These are phyloP conservation scores for Aspergillus piperis DNA, from an alignment of 2,329 filamentous ascomycete species.

Conservation along the genomic window DNA sequence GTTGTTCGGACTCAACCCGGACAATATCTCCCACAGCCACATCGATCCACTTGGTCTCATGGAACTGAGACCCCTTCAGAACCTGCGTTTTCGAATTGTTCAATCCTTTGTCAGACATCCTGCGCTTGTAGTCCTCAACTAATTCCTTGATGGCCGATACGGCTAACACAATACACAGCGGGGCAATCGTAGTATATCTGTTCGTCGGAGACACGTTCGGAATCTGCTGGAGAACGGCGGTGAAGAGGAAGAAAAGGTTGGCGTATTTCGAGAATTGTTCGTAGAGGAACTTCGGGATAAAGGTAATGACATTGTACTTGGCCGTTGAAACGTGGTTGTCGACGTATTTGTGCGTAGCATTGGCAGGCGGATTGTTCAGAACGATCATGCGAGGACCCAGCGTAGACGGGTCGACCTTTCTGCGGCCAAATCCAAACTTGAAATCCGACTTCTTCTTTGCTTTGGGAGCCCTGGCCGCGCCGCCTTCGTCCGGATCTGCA, in stretches of 20 bases:
- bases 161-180: constrained; percentile 82
- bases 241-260: constrained; percentile 99
- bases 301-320: constrained; percentile 93
- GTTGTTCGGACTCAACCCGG: constrained; percentile 88
- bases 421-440: constrained; percentile 86
- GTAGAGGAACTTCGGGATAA: constrained; percentile 93
- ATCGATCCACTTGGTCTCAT: constrained; percentile 90
- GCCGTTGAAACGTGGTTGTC: constrained; percentile 97
- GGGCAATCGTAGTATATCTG: constrained; percentile 91
- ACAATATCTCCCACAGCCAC: constrained; percentile 90
- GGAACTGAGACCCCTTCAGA: constrained; percentile 78
- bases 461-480: constrained; percentile 51
- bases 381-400: constrained; percentile 90
- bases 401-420: constrained; percentile 84
- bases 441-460: constrained; percentile 73
- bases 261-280: constrained; percentile 99
- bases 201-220: constrained; percentile 94
- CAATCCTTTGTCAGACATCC: constrained; percentile 79
- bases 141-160: constrained; percentile 96
- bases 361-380: constrained; percentile 94
- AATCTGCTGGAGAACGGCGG: constrained; percentile 90
- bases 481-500: constrained; percentile 44
- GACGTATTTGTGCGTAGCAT: constrained; percentile 83
- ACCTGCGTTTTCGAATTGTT: constrained; percentile 86
- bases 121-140: constrained; percentile 89